phyloP scores from a whole-genome alignment of 2,329 filamentous ascomycete genomes.

The Hymenoscyphus repandus region DNA sequence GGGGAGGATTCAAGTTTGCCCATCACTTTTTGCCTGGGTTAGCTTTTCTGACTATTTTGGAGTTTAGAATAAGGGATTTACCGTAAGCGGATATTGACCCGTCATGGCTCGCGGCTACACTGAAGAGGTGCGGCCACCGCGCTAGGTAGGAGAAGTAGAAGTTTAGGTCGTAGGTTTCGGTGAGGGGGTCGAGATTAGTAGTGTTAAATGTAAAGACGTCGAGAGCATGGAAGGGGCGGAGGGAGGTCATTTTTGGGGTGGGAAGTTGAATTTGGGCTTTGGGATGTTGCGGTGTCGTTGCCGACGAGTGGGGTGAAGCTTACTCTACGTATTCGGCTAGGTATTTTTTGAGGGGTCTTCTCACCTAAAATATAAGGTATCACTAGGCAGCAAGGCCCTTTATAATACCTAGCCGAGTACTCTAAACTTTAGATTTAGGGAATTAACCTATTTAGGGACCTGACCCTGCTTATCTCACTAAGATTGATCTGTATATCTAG shows the following conservation, averaged over 20 bases:
- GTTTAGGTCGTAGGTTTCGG: constrained; percentile 93
- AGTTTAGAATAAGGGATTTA: constrained; percentile 37
- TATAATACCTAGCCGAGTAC: too few relatives aligned
- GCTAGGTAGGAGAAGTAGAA: constrained; percentile 97
- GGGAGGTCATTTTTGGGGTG: constrained; percentile 88
- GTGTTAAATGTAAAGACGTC: constrained; percentile 88
- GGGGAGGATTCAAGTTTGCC: constrained; percentile 91
- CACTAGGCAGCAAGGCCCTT: too few relatives aligned
- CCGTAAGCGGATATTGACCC: constrained; percentile 95
- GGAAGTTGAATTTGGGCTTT: too few relatives aligned
- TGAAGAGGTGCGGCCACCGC: constrained; percentile 92
- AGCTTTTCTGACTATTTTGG: background rate
- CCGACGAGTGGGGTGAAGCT: too few relatives aligned
- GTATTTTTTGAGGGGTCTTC: too few relatives aligned
- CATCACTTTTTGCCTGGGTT: constrained; percentile 62
- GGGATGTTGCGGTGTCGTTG: too few relatives aligned
- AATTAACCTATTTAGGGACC: too few relatives aligned
- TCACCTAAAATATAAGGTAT: too few relatives aligned
- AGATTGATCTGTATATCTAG: too few relatives aligned
- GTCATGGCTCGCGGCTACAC: constrained; percentile 77
- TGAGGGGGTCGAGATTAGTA: constrained; percentile 92
- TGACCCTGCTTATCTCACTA: too few relatives aligned
- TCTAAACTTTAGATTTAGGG: too few relatives aligned
- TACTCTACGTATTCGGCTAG: too few relatives aligned
- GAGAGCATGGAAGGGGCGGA: constrained; percentile 76